These are phyloP conservation scores for Colletotrichum endophyticum DNA, from an alignment of 2,329 filamentous ascomycete genomes.

Conservation along the genomic window DNA sequence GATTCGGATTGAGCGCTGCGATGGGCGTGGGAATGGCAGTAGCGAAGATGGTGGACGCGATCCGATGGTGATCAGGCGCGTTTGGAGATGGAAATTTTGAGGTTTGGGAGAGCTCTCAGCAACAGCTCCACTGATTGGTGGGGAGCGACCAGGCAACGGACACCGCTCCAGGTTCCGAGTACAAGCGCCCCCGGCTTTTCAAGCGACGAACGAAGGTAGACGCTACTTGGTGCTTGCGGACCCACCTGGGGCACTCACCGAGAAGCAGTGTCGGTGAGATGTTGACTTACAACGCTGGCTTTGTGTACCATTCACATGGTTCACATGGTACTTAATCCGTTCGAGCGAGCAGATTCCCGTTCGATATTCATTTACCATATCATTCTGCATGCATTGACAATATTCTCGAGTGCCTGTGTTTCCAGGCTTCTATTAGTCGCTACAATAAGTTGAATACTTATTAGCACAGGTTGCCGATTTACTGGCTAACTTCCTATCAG, in stretches of 20 bases:
- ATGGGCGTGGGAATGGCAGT: background rate
- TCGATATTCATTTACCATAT: background rate
- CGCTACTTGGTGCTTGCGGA: background rate
- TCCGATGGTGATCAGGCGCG: slow-evolving; percentile 2
- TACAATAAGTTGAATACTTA: background rate
- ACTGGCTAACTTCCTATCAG: background rate
- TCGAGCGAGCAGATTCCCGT: background rate
- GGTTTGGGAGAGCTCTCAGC: slow-evolving; percentile 18
- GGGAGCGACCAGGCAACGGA: slow-evolving; percentile 19
- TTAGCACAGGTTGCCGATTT: background rate
- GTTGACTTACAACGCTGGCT: background rate
- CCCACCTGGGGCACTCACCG: background rate
- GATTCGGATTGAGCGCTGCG: background rate
- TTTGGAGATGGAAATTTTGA: slow-evolving; percentile 16
- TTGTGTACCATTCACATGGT: background rate
- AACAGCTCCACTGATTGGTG: slow-evolving; percentile 22
- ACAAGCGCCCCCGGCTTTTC: background rate
- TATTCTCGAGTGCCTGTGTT: background rate
- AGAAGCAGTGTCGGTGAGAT: background rate
- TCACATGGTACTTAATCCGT: background rate
- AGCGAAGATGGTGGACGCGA: background rate
- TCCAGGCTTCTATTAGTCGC: background rate
- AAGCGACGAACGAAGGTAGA: background rate
- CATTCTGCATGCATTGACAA: accelerated
- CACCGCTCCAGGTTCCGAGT: background rate